A percentile compares a stretch with the other conserved stretches of the same genome.
Evolutionary conservation across 257 asterid genomes (phyloP).

Genomic region (Marsdenia floribunda): DNA sequence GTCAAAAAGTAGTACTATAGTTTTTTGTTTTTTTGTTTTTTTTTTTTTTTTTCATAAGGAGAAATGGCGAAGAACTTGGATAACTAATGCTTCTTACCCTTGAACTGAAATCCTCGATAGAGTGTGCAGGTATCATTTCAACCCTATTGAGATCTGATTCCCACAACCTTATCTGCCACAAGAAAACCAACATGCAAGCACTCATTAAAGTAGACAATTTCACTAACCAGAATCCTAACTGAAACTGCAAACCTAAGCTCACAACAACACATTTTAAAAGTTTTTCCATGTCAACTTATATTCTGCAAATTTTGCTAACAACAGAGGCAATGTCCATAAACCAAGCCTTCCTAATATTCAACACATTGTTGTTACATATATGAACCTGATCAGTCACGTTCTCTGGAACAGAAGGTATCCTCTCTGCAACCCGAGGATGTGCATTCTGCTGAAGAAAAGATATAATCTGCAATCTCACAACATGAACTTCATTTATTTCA

Average conservation of each 20-base stretch:
- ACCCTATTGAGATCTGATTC: slow-evolving; percentile 93
- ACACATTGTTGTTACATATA: neutral
- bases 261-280: neutral
- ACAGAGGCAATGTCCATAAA: neutral
- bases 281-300: neutral
- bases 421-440: slow-evolving; percentile 91
- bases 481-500: neutral
- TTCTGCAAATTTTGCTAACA: neutral
- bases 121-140: slow-evolving; percentile 61
- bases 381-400: slow-evolving; percentile 91
- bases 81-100: slow-evolving; percentile 41
- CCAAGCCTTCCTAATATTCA: neutral
- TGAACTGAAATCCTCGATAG: slow-evolving; percentile 80
- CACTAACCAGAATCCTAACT: neutral
- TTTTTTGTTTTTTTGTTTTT: no score
- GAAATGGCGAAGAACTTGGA: neutral
- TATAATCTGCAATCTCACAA: slow-evolving; percentile 63
- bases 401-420: slow-evolving; percentile 86
- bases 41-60: neutral
- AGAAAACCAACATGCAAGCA: neutral
- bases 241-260: neutral
- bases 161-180: slow-evolving; percentile 80
- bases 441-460: slow-evolving; percentile 96
- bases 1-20: neutral
- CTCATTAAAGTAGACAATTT: neutral